A percentile compares a stretch with the other conserved stretches of the same genome.
Evolutionary conservation across 1,284 basidiomycete species (phyloP).

Genomic region (Lentinula novae-zelandiae): DNA sequence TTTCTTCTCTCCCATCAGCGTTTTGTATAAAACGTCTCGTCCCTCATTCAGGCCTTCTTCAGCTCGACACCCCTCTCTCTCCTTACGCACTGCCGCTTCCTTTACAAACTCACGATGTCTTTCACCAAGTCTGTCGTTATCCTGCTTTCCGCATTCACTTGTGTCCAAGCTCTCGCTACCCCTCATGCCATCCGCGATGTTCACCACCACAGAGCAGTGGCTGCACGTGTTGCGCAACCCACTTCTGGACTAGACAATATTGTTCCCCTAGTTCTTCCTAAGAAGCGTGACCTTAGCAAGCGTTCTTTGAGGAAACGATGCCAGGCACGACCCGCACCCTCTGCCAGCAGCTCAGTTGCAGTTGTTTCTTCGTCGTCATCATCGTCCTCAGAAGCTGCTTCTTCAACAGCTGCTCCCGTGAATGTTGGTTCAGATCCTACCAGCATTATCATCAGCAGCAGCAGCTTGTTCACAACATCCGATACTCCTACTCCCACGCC

Average conservation of each 20-base stretch:
- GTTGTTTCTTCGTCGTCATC: slow-evolving; percentile 16
- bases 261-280: slow-evolving; percentile 8
- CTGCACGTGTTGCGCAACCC: slow-evolving; percentile 31
- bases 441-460: slow-evolving; percentile 3
- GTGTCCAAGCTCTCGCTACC: slow-evolving; percentile 39
- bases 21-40: slow-evolving; percentile 12
- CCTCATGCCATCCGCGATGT: slow-evolving; percentile 38
- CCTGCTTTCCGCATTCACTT: slow-evolving; percentile 39
- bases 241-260: slow-evolving; percentile 13
- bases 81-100: slow-evolving; percentile 16
- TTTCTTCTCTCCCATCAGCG: slow-evolving; percentile 5
- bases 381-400: slow-evolving; percentile 21
- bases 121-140: slow-evolving; percentile 40
- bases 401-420: slow-evolving; percentile 21
- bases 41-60: slow-evolving; percentile 12
- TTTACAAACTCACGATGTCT: slow-evolving; percentile 34
- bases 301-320: slow-evolving; percentile 42
- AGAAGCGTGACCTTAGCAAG: slow-evolving; percentile 18
- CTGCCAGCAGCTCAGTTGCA: slow-evolving; percentile 19
- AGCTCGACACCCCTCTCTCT: slow-evolving; percentile 12
- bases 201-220: slow-evolving; percentile 34
- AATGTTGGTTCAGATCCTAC: slow-evolving; percentile 17
- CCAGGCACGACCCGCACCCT: slow-evolving; percentile 27
- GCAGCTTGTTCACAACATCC: slow-evolving; percentile 14
- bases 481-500: slow-evolving; percentile 13